phyloP scores from a whole-genome alignment of 1,139 yeast genomes.

The Debaryomyces coudertii region DNA sequence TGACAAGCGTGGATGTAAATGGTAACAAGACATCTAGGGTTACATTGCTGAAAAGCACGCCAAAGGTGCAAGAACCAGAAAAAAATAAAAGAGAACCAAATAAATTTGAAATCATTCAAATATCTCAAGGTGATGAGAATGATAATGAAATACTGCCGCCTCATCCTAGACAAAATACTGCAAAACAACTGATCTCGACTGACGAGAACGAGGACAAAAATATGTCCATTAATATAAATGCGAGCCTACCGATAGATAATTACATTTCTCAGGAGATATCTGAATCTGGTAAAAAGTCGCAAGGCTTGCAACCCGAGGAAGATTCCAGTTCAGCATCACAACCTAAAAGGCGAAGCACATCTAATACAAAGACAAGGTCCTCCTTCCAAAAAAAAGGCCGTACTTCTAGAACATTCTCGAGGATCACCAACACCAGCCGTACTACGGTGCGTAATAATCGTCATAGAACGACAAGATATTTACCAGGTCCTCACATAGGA shows the following conservation, averaged over 20 bases:
- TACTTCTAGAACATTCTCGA: constrained; percentile 7
- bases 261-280: neutral
- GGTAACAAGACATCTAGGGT: constrained; percentile 8
- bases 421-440: constrained; percentile 23
- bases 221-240: no score
- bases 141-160: neutral
- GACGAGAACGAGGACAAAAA: neutral
- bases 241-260: no score
- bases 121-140: neutral
- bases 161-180: neutral
- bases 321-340: neutral
- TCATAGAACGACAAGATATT: constrained; percentile 36
- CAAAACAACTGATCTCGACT: neutral
- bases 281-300: neutral
- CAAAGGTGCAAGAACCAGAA: neutral
- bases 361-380: neutral
- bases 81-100: neutral
- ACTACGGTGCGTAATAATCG: constrained; percentile 38
- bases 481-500: constrained; percentile 46
- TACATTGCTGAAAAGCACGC: neutral
- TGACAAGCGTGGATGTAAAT: constrained; percentile 4
- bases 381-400: neutral
- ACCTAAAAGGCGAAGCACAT: constrained; percentile 3
- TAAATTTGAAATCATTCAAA: neutral
- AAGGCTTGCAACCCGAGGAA: neutral